Evolutionary conservation across 371 early-diverging fungal genomes (phyloP), one percentile per base, ranked within the genome.

Genomic region (Mortierella sp.): DNA sequence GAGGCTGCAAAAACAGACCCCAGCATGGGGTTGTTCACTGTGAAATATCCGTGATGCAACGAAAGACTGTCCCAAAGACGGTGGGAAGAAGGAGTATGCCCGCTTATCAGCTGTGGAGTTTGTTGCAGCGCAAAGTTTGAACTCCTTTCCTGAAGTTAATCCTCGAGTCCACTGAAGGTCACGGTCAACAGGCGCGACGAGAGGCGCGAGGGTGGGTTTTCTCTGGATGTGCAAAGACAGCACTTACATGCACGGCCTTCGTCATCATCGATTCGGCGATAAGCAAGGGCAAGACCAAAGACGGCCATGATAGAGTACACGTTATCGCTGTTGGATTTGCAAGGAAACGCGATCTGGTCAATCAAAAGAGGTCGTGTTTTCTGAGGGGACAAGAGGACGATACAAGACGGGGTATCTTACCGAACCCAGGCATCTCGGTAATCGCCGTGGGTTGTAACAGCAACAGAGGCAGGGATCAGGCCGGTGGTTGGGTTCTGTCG

Each of bases 341-440:
- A n/a, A n/a, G n/a, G n/a, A n/a, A n/a, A n/a, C n/a, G 21, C n/a
- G n/a, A 5, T 19, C 25, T n/a, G 13, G 24, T 28, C 1, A 9
- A 22, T 13, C 34, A 49, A 7, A 7, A 37, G 8, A 44, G 40
- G 8, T 8, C 17, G 39, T 44, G 21, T n/a, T n/a, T n/a, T n/a
- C n/a, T n/a, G n/a, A n/a, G n/a, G n/a, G n/a, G n/a, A n/a, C n/a
- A n/a, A n/a, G n/a, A n/a, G n/a, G n/a, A n/a, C n/a, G n/a, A n/a
- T n/a, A n/a, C n/a, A n/a, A n/a, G n/a, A n/a, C n/a, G n/a, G n/a
- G n/a, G n/a, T n/a, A n/a, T n/a, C 83, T 65, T 86, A 92, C 92
- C 93, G 84, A 49, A 94, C 94, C 96, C 95, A 95, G 29, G 95
- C 96, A 82, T 96, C 95, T 1, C 91, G 84, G 64, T 96, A 94